Conservation (phyloP, 768 basidiomycete species). For the Suillus weaverae region DNA sequence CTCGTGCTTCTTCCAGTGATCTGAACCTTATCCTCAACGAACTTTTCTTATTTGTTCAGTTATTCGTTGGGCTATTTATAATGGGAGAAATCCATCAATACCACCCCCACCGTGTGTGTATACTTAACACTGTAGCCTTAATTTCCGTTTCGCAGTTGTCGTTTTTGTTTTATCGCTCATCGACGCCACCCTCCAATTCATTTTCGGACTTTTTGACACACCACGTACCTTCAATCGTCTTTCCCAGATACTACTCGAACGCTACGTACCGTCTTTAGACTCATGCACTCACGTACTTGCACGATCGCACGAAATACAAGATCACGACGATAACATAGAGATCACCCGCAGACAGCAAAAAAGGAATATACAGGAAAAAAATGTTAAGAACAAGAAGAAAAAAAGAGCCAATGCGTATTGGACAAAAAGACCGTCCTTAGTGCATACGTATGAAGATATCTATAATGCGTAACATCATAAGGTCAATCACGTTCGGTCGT, state of each 20-base stretch:
- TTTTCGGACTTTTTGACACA: neutral
- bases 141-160: conserved; percentile 5
- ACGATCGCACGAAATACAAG: neutral
- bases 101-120: conserved; percentile 29
- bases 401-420: conserved; percentile 14
- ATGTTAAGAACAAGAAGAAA: conserved; percentile 9
- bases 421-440: conserved; percentile 28
- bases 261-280: neutral
- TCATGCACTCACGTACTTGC: neutral
- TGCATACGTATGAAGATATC: conserved; percentile 20
- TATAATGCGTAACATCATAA: conserved; percentile 19
- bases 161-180: conserved; percentile 7
- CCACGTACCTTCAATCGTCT: conserved; percentile 2
- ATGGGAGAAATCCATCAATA: conserved; percentile 18
- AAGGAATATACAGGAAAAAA: conserved; percentile 6
- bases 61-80: conserved; percentile 16
- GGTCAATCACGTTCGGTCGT: neutral
- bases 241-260: neutral
- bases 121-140: conserved; percentile 43
- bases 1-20: conserved; percentile 31
- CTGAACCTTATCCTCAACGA: conserved; percentile 20
- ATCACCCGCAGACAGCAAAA: conserved; percentile 6
- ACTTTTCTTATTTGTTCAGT: conserved; percentile 6
- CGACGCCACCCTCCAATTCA: neutral
- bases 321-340: neutral